phyloP scores from a whole-genome alignment of 805 yeast genomes.

The Pichia thaimueangensis region DNA sequence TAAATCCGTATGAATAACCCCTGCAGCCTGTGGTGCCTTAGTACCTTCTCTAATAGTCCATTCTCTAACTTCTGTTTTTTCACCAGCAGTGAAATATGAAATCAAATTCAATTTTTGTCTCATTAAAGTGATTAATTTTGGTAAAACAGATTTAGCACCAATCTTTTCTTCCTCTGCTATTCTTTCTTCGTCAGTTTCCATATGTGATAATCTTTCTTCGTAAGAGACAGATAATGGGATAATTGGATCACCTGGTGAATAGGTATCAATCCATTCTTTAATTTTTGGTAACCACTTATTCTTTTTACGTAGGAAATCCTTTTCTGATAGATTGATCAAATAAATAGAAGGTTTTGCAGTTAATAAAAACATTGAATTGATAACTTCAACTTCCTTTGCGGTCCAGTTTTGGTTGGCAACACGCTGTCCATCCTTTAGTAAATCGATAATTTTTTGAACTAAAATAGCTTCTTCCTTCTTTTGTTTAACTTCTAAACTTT shows the following conservation, averaged over 20 bases:
- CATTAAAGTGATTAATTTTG: conserved; percentile 60
- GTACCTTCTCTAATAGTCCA: conserved; percentile 79
- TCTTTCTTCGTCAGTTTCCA: conserved; percentile 60
- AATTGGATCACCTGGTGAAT: conserved; percentile 71
- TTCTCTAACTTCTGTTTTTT: conserved; percentile 68
- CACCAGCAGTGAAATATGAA: conserved; percentile 85
- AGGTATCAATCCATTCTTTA: conserved; percentile 56
- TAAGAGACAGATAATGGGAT: conserved; percentile 89
- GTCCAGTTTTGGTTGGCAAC: conserved; percentile 58
- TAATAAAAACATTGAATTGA: conserved; percentile 65
- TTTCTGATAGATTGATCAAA: conserved; percentile 64
- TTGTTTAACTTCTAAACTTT: conserved; percentile 57
- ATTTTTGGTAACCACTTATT: conserved; percentile 49
- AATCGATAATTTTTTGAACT: conserved; percentile 52
- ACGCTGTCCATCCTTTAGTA: conserved; percentile 59
- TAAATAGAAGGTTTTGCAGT: conserved; percentile 89
- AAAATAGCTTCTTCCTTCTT: conserved; percentile 55
- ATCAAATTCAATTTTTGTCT: conserved; percentile 63
- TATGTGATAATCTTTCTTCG: conserved; percentile 84
- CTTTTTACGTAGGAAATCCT: conserved; percentile 50
- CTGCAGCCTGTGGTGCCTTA: conserved; percentile 86
- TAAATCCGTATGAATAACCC: conserved; percentile 80
- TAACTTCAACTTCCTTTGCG: conserved; percentile 54
- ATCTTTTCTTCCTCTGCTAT: conserved; percentile 31
- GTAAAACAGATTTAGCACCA: conserved; percentile 45